A percentile compares a stretch with the other conserved stretches of the same genome.
Conservation (phyloP, 2,329 filamentous ascomycete species). For the Sporothrix dimorphospora region DNA sequence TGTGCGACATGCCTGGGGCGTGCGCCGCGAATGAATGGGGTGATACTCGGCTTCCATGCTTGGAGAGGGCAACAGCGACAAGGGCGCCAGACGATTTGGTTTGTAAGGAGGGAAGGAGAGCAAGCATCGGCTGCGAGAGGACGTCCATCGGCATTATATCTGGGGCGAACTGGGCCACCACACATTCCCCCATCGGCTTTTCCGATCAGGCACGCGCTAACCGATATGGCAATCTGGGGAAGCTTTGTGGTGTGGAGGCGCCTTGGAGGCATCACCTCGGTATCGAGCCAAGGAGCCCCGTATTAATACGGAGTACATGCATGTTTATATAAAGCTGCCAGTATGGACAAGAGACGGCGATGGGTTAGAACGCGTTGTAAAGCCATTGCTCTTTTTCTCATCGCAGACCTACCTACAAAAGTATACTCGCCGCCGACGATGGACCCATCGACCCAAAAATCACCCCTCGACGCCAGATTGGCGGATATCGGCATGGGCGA, state of each 20-base stretch:
- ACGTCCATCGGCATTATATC: not conserved
- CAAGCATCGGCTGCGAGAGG: not conserved
- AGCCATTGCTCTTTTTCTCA: too few species aligned
- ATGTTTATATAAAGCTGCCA: too few species aligned
- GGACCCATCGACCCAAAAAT: not conserved
- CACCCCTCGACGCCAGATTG: not conserved
- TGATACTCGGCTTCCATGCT: not conserved
- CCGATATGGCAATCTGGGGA: not conserved
- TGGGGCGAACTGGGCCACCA: too few species aligned
- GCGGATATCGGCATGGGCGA: not conserved
- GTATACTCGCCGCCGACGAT: not conserved
- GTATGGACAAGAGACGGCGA: too few species aligned
- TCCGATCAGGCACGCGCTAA: not conserved
- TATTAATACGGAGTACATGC: too few species aligned
- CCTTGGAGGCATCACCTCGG: not conserved
- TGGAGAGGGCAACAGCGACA: not conserved
- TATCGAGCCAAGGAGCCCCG: too few species aligned
- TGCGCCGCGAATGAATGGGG: not conserved
- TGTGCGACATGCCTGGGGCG: not conserved
- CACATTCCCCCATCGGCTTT: not conserved
- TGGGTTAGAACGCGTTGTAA: not conserved
- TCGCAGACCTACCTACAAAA: too few species aligned
- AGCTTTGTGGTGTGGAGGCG: too few species aligned
- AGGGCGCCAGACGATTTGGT: too few species aligned
- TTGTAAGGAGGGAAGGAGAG: not conserved